Base-by-base conservation (phyloP, 805 yeast species). In the Tetrapisispora namnaoensis region DNA sequence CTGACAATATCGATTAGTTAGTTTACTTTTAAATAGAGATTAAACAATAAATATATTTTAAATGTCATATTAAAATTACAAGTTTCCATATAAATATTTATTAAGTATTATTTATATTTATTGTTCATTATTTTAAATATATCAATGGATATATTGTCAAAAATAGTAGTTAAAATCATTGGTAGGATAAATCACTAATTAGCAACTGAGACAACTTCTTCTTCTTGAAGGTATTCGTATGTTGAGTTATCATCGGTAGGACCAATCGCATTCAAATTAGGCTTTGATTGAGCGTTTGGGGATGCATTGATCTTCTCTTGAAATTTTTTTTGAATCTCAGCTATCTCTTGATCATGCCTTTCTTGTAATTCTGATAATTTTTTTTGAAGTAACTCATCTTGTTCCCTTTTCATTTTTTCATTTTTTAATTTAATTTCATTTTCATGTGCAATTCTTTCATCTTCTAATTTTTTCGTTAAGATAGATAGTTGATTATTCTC, bases 381-480 rank as follows among this genome's bases (percentile, higher is more conserved):
- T 24, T 55, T 53, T 21, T 53, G 51, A 41, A 63, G 45, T 34
- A 58, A 60, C 17, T 55, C 58, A 36, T 61, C 61, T 21, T 59
- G 58, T 40, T 60, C 61, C 35, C 52, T 47, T 21, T 55, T 55
- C 51, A 62, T 50, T 40, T 56, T 53, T 32, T 52, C 55, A 14
- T 58, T 59, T 40, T 59, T 61, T 21, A 47, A 32, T 32, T 50
- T 53, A 39, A 60, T 47, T 42, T 57, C 51, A 28, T 53, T 56
- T 44, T 62, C 67, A 44, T 57, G 61, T 37, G 53, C 61, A 30
- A 49, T 50, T 39, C 58, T 56, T 40, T 59, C 61, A 20, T 56
- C 51, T 34, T 63, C 64, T 40, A 63, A 50, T 37, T 60, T 58
- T 42, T 62, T 61, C 1, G 65, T 56, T 10, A 64, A 50, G 13